A percentile compares a stretch with the other conserved stretches of the same genome.
Conservation (phyloP, 1,284 basidiomycete species). For the Exobasidium cylindrosporum region DNA sequence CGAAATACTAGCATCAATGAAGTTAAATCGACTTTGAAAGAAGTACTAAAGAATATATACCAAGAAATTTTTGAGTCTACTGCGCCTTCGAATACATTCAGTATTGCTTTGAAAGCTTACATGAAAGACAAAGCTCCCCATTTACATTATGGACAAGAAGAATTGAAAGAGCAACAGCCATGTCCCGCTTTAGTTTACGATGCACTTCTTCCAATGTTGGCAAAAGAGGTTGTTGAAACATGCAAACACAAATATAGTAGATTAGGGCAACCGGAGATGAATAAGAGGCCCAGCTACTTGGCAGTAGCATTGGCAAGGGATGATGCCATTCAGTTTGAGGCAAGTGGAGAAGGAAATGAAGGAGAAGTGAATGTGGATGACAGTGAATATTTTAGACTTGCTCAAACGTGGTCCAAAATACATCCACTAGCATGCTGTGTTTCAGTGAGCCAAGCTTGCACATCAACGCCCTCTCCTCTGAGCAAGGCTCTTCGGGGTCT, state of each 20-base stretch:
- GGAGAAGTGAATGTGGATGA: neutral
- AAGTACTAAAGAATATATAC: neutral
- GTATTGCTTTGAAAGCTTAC: neutral
- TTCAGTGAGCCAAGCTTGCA: neutral
- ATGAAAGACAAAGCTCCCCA: neutral
- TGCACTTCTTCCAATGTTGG: neutral
- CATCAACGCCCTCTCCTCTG: neutral
- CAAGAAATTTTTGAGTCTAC: neutral
- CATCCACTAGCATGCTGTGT: neutral
- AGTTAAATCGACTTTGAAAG: neutral
- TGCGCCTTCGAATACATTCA: neutral
- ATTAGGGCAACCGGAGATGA: neutral
- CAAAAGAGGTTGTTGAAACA: neutral
- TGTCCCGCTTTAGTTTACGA: neutral
- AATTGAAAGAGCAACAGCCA: neutral
- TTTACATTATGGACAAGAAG: neutral
- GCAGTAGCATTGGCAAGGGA: neutral
- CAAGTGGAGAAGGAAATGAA: neutral
- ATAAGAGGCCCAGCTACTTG: neutral
- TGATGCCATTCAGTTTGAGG: neutral
- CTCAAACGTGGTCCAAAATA: neutral
- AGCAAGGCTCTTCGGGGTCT: slow-evolving; percentile 1
- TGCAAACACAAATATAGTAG: neutral
- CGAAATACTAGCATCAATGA: neutral
- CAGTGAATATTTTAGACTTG: neutral